Percentiles rank a stretch among this genome's conserved stretches.
Conservation (phyloP, 2,329 filamentous ascomycete genomes). For the Hypoxylon sp. region DNA sequence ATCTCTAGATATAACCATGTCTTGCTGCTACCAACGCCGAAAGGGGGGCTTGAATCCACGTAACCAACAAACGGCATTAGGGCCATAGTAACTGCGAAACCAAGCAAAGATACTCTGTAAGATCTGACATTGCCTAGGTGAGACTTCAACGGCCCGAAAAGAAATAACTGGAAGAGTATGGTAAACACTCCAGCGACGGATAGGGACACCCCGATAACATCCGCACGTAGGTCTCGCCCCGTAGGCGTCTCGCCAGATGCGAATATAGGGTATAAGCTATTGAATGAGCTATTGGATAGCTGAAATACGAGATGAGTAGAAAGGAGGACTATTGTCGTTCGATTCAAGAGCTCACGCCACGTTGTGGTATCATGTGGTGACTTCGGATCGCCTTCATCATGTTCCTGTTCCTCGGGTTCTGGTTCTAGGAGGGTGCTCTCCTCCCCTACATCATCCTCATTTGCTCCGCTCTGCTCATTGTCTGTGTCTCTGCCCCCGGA, state of each 20-base stretch:
- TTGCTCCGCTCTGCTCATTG: slow-evolving; percentile 45
- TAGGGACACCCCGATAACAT: slow-evolving; percentile 87
- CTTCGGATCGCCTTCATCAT: slow-evolving; percentile 61
- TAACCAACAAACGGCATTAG: slow-evolving; percentile 94
- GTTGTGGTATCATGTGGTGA: slow-evolving; percentile 63
- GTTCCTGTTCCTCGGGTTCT: slow-evolving; percentile 56
- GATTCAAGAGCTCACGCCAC: slow-evolving; percentile 76
- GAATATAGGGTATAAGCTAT: slow-evolving; percentile 95
- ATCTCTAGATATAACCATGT: slow-evolving; percentile 84
- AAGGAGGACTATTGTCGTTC: slow-evolving; percentile 86
- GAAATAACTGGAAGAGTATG: slow-evolving; percentile 89
- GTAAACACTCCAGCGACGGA: slow-evolving; percentile 88
- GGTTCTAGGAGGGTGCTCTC: slow-evolving; percentile 47
- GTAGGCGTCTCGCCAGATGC: slow-evolving; percentile 81
- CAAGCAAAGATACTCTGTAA: slow-evolving; percentile 83
- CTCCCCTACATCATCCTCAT: slow-evolving; percentile 47
- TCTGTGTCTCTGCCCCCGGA: slow-evolving; percentile 43
- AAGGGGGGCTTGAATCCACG: slow-evolving; percentile 69
- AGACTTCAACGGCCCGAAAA: slow-evolving; percentile 84
- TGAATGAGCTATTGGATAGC: slow-evolving; percentile 93
- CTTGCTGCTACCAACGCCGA: slow-evolving; percentile 74
- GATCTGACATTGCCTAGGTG: slow-evolving; percentile 88
- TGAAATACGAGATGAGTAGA: slow-evolving; percentile 93
- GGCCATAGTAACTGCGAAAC: slow-evolving; percentile 85
- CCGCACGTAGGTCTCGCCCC: slow-evolving; percentile 81